Base-by-base conservation (phyloP, 2,329 filamentous ascomycete genomes). In the Paraphaeosphaeria sporulosa region DNA sequence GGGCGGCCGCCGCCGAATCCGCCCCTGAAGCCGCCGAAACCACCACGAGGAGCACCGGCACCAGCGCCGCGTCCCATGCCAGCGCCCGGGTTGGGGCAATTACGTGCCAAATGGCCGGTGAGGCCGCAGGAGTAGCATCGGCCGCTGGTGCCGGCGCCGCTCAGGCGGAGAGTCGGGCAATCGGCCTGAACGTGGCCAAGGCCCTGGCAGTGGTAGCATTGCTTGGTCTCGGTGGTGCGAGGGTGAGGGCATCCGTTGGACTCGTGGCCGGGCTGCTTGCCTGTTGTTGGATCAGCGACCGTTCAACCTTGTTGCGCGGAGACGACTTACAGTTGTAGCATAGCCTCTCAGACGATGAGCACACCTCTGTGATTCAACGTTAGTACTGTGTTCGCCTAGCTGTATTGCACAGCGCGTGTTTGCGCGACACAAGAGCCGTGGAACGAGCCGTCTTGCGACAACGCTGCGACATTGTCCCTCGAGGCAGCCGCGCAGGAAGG, bases 151-250 rank as follows among this genome's bases (percentile, higher is more conserved):
- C 89, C 87, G 71, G 90, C 90, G 62, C 86, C 94, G 80, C 89
- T 96, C 79, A 99, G 82, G 71, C 95, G 93, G 67, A 99, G 88
- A 64, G 95, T 98, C 74, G 95, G 95, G 87, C 95, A 99, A 81
- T 99, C 95, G 71, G 95, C 95, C 85, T 99, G 95, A 74, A 99
- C 95, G 79, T 99, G 95, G 69, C 95, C 95, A 64, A 98, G 88
- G 61, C 95, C 95, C 85, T 98, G 95, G 86, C 95, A 99, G 84
- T 98, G 95, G 81, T 99, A 99, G 88, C 95, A 99, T 86, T 99
- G 95, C 89, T 99, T 99, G 55, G 93, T 89, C 84, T 99, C 95
- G 67, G 95, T 97, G 63, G 94, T 97, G 80, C 95, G 91, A 75
- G 95, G 95, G 77, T 94, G 90, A 72, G 95, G 95, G 87, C 95